Base-by-base conservation (phyloP, 75 land plant species). In the Azolla pinnata region DNA sequence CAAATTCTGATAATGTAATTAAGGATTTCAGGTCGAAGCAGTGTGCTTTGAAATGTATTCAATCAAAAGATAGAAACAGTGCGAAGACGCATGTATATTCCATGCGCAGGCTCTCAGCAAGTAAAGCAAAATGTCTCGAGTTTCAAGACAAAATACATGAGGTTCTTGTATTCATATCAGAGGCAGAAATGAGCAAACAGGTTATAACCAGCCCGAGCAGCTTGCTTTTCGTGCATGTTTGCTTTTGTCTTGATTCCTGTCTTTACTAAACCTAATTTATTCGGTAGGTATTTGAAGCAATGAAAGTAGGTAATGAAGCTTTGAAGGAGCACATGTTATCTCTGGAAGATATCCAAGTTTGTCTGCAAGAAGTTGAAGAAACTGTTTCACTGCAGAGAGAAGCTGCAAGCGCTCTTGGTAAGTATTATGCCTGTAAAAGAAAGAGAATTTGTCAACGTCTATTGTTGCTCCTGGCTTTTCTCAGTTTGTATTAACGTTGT, bases 111-210 rank as follows among this genome's bases (percentile, higher is more conserved):
- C 54, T 71, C 25, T 26, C 38, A 49, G n/a, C 48, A 33, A 71
- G 68, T 51, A 63, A 58, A 33, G 62, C 49, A 4, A 46, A 71
- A 40, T 71, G 74, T 59, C 40, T 33, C 31, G 51, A 35, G 17
- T 64, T 71, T 20, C 58, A 65, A 56, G 74, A 56, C 27, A 64
- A 57, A 28, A 57, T 71, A 14, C 33, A 57, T 21, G 67, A 71
- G n/a, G 62, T 71, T 49, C 42, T 71, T 54, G 40, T 52, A 33
- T 44, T 40, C 67, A 71, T 71, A 23, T 57, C 55, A 4, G 62
- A 71, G 57, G 74, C 74, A 45, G 74, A 71, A 38, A 42, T 62
- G 3, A 58, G 62, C 3, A 64, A 60, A 20, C 47, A 71, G 74
- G 74, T 65, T 24, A 33, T 30, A 24, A 21, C 28, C 54, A 52